Evolutionary conservation across 2,329 filamentous ascomycete genomes (phyloP), one percentile per base, ranked within the genome.

Genomic region (Xylaria polymorpha): DNA sequence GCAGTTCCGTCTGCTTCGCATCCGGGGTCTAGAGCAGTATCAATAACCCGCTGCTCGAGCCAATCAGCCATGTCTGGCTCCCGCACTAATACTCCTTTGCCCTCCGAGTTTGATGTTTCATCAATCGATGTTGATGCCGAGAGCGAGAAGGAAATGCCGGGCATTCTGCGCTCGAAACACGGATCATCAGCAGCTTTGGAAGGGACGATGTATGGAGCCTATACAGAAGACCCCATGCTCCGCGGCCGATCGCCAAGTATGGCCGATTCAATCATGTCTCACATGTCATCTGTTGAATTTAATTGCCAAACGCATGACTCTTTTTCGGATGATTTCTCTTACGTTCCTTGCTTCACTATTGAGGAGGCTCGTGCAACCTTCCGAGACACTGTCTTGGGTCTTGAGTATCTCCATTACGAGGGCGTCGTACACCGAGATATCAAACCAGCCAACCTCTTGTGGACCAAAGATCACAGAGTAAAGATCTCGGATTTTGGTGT

Each of bases 401-500:
- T 99, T 22, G 94, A 99, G 79, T 99, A 98, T 79, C 86, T 99
- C 41, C 93, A 96, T 78, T 95, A 94, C 75, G 91, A 94, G 78
- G 92, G 92, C 18, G 92, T 95, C 53, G 92, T 94, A 32, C 92
- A 95, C 76, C 89, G 92, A 59, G 92, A 95, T 76, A 94, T 95
- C 80, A 95, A 94, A 78, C 92, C 92, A 1, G 94, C 95, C 44
- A 98, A 98, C 78, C 86, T 99, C 7, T 85, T 99, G 7, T 94
- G 95, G 84, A 97, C 94, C 60, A 90, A 85, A 74, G 91, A 94
- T 72, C 90, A 94, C 74, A 90, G 91, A 15, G 93, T 98, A 77
- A 99, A 99, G 84, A 99, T 99, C 69, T 98, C 96, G 5, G 96
- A 99, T 78, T 99, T 99, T 83, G 96, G 96, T 39, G 96, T 99